Percentiles rank a stretch among this genome's conserved stretches.
phyloP scores from a whole-genome alignment of 805 yeast species.

The Candida fluviatilis region DNA sequence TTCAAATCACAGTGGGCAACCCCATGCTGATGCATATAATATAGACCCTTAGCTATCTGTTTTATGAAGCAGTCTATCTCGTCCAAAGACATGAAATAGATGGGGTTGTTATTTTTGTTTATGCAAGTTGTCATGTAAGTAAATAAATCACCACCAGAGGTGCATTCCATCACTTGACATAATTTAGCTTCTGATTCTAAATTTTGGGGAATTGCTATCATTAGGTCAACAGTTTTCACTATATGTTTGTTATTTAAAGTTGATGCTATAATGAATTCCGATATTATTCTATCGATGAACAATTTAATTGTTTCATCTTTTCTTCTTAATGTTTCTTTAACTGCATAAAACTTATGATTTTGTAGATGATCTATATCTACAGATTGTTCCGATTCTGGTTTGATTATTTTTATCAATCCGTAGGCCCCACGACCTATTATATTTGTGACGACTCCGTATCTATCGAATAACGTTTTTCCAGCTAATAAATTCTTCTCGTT shows the following conservation, averaged over 20 bases:
- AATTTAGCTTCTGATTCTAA: conserved; percentile 12
- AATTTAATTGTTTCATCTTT: conserved; percentile 28
- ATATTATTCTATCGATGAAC: conserved; percentile 70
- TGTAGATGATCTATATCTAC: neutral
- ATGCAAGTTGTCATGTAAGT: conserved; percentile 22
- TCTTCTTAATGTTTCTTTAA: conserved; percentile 27
- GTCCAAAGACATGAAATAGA: conserved; percentile 20
- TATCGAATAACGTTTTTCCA: conserved; percentile 23
- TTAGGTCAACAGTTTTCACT: conserved; percentile 71
- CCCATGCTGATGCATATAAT: conserved; percentile 85
- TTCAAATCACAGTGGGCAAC: conserved; percentile 92
- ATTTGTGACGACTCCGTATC: conserved; percentile 31
- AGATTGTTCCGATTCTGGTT: conserved; percentile 11
- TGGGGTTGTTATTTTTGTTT: conserved; percentile 5
- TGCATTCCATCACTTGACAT: conserved; percentile 37
- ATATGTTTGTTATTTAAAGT: conserved; percentile 73
- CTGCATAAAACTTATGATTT: conserved; percentile 21
- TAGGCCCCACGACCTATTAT: conserved; percentile 37
- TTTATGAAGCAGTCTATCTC: conserved; percentile 91
- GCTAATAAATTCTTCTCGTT: conserved; percentile 1
- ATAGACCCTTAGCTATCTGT: conserved; percentile 77
- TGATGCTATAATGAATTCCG: conserved; percentile 86
- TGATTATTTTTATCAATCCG: conserved; percentile 33
- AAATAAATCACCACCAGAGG: conserved; percentile 34
- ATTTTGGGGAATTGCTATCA: conserved; percentile 34